Evolutionary conservation across 1,284 basidiomycete species (phyloP), one percentile per base, ranked within the genome.

Genomic region (Chalciporus piperatoides): DNA sequence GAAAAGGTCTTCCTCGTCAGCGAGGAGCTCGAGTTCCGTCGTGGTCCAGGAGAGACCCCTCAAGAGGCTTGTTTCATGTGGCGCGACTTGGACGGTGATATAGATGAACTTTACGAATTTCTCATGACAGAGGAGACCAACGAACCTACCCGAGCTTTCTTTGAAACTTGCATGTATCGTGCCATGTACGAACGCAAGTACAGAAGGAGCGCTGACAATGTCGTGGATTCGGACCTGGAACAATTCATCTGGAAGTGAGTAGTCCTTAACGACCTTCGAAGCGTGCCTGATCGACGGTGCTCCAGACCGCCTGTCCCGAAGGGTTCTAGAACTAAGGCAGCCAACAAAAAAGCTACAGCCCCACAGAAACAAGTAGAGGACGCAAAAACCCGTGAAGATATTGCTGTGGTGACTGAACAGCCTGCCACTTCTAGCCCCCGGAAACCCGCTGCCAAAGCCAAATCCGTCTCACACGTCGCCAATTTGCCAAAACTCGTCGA

Each of bases 111-210:
- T 44, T 90, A 84, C 60, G 89, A 94, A 67, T 93, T 90, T 61
- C 82, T 90, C 41, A 68, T 67, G 55, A 83, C 84, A 2, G 71
- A 76, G 38, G 90, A 86, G 14, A 90, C 91, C 11, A 92, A 92
- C 58, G 84, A 78, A 15, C 91, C 92, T 1, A 93, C 91, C 5
- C 81, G 82, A 44, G 84, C 86, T 12, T 88, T 90, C 70, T 97
- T 97, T 64, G 92, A 97, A 68, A 86, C 90, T 41, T 94, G 93
- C 67, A 89, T 94, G 76, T 87, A 97, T 58, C 86, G 92, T 37
- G 96, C 95, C 51, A 92, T 96, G 78, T 97, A 86, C 68, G 95
- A 97, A 68, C 80, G 91, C 71, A 95, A 94, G 73, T 86, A 86
- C 73, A 83, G 77, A 60, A 74, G 61, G 45, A 82, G 79, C 54